Conservation (phyloP, 805 yeast genomes). For the Saccharomyces eubayanus region DNA sequence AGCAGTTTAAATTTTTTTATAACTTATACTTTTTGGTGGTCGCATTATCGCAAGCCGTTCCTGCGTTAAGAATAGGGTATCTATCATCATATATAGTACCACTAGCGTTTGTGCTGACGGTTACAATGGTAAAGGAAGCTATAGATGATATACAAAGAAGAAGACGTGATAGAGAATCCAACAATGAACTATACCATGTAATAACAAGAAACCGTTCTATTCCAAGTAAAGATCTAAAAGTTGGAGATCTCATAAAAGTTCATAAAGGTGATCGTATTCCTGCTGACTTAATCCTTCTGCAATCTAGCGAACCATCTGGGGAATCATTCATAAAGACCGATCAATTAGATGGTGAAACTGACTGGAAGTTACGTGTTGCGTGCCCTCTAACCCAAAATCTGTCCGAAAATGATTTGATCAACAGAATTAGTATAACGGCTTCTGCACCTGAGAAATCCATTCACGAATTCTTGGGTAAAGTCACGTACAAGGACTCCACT, state of each 20-base stretch:
- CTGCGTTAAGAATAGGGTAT: conserved; percentile 86
- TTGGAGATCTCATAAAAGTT: conserved; percentile 76
- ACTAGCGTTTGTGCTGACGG: conserved; percentile 79
- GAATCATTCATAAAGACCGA: conserved; percentile 94
- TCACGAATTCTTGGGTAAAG: conserved; percentile 69
- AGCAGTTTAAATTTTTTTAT: conserved; percentile 95
- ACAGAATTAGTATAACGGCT: conserved; percentile 52
- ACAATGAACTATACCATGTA: conserved; percentile 73
- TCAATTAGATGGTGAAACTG: conserved; percentile 98
- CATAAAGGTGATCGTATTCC: conserved; percentile 84
- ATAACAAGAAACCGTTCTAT: conserved; percentile 38
- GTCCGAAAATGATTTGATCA: conserved; percentile 40
- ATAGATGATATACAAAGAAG: conserved; percentile 88
- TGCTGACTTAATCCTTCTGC: conserved; percentile 81
- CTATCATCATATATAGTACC: conserved; percentile 90
- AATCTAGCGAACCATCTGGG: conserved; percentile 72
- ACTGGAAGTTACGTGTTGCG: conserved; percentile 90
- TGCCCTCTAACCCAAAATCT: conserved; percentile 60
- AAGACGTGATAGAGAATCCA: conserved; percentile 82
- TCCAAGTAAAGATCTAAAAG: conserved; percentile 57
- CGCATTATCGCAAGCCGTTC: conserved; percentile 87
- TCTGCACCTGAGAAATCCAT: conserved; percentile 81
- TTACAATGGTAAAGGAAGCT: conserved; percentile 94
- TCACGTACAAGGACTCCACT: conserved; percentile 49
- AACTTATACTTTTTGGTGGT: conserved; percentile 86